A percentile compares a stretch with the other conserved stretches of the same genome.
Evolutionary conservation across 106 monocot species (phyloP).

Genomic region (Ottelia alismoides): DNA sequence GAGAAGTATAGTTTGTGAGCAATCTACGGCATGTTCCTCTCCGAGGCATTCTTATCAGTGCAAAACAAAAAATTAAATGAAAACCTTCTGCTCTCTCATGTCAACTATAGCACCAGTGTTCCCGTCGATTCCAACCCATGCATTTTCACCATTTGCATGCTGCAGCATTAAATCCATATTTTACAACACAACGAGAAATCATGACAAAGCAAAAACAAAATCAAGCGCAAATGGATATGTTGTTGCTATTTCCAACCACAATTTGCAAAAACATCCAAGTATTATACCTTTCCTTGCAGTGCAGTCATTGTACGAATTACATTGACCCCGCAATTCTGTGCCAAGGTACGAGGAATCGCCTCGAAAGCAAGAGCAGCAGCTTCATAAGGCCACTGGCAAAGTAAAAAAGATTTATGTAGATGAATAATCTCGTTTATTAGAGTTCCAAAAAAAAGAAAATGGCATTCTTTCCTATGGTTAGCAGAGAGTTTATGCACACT

Average conservation of each 20-base stretch:
- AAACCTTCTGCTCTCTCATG: slow-evolving; percentile 78
- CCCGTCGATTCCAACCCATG: slow-evolving; percentile 92
- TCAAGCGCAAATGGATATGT: too few relatives aligned
- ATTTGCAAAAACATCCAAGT: too few relatives aligned
- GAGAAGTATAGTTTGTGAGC: neutral
- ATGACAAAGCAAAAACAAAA: too few relatives aligned
- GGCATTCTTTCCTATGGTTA: too few relatives aligned
- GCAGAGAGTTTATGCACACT: too few relatives aligned
- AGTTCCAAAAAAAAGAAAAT: too few relatives aligned
- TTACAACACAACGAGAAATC: too few relatives aligned
- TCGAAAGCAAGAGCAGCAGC: slow-evolving; percentile 91
- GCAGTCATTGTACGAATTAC: slow-evolving; percentile 87
- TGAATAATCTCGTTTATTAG: neutral
- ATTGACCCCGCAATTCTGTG: slow-evolving; percentile 87
- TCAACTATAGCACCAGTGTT: slow-evolving; percentile 67
- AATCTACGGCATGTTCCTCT: too few relatives aligned
- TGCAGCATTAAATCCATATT: slow-evolving; percentile 7
- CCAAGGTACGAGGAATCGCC: slow-evolving; percentile 78
- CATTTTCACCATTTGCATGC: slow-evolving; percentile 90
- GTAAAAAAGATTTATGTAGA: too few relatives aligned
- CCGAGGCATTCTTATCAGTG: too few relatives aligned
- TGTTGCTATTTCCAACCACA: too few relatives aligned
- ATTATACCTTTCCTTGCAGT: slow-evolving; percentile 83
- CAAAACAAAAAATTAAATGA: neutral
- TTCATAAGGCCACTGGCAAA: slow-evolving; percentile 97